These are phyloP conservation scores for Metschnikowia continentalis DNA, from an alignment of 805 yeast species.

Conservation along the genomic window DNA sequence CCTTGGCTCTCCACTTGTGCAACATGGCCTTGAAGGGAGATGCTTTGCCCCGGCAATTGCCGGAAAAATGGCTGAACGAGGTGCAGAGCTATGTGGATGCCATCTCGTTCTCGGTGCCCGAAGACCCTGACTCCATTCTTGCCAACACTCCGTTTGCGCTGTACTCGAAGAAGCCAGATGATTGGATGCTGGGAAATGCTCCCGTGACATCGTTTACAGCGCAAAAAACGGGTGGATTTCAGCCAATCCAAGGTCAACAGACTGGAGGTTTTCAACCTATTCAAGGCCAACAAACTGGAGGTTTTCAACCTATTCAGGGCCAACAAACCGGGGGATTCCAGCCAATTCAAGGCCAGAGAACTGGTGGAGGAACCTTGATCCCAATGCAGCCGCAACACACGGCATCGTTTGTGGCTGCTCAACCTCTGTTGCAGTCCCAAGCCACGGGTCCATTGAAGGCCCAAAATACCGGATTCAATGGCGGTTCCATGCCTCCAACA, in stretches of 20 bases:
- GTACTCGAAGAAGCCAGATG: slow-evolving; percentile 17
- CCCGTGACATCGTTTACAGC: slow-evolving; percentile 31
- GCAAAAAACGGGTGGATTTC: slow-evolving; percentile 32
- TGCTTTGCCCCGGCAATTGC: slow-evolving; percentile 67
- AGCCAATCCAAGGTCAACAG: slow-evolving; percentile 12
- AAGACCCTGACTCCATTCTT: slow-evolving; percentile 39
- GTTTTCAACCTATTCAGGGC: neutral
- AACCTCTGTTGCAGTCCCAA: slow-evolving; percentile 22
- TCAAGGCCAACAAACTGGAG: slow-evolving; percentile 4
- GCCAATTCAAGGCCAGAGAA: slow-evolving; percentile 28
- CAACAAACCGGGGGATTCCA: neutral
- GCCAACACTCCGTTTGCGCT: slow-evolving; percentile 44
- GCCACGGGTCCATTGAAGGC: slow-evolving; percentile 33
- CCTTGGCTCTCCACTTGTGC: slow-evolving; percentile 84
- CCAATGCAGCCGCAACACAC: slow-evolving; percentile 65
- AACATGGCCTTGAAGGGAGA: slow-evolving; percentile 75
- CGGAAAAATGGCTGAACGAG: slow-evolving; percentile 71
- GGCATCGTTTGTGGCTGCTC: slow-evolving; percentile 47
- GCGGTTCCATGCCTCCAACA: slow-evolving; percentile 13
- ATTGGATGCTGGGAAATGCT: slow-evolving; percentile 18
- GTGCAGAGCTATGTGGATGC: slow-evolving; percentile 88
- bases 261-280: slow-evolving; percentile 17
- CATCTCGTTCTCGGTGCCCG: slow-evolving; percentile 74
- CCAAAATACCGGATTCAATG: slow-evolving; percentile 18
- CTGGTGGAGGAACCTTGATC: slow-evolving; percentile 43